A percentile compares a stretch with the other conserved stretches of the same genome.
These are phyloP conservation scores for Rubroshorea leprosula DNA, from an alignment of 345 rosid species.

Conservation along the genomic window DNA sequence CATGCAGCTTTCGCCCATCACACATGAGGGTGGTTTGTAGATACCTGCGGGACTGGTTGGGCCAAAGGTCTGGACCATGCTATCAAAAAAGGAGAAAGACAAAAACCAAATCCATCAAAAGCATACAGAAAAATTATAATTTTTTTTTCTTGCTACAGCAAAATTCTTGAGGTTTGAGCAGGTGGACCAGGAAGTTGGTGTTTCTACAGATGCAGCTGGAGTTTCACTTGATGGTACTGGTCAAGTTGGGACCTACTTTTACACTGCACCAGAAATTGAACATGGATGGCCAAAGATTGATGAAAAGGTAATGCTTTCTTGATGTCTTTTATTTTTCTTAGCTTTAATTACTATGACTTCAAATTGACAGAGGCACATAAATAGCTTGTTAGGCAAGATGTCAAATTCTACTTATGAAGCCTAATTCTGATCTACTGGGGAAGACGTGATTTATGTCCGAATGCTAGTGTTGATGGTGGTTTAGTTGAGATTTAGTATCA, in stretches of 20 bases:
- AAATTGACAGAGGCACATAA: not conserved
- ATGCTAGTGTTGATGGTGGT: no score
- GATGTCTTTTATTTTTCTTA: conserved; percentile 14
- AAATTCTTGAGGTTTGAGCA: conserved; percentile 94
- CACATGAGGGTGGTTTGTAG: no score
- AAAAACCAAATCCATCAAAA: no score
- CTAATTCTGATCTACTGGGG: no score
- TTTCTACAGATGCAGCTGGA: conserved; percentile 58
- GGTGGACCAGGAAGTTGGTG: conserved; percentile 68
- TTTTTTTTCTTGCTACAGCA: conserved; percentile 42
- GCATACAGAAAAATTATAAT: conserved; percentile 4
- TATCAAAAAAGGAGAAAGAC: no score
- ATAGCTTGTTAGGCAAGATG: no score
- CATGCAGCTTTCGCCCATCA: no score
- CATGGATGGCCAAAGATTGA: conserved; percentile 98
- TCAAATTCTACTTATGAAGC: no score
- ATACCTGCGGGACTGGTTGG: no score
- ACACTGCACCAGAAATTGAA: conserved; percentile 98
- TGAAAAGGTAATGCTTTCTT: conserved; percentile 65
- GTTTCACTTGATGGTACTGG: conserved; percentile 83
- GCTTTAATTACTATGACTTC: conserved; percentile 8
- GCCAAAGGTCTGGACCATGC: no score
- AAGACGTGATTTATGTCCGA: no score
- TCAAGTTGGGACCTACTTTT: conserved; percentile 91
- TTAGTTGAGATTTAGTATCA: no score